Evolutionary conservation across 768 basidiomycete genomes (phyloP), one percentile per base, ranked within the genome.

Genomic region (Mycena pura): DNA sequence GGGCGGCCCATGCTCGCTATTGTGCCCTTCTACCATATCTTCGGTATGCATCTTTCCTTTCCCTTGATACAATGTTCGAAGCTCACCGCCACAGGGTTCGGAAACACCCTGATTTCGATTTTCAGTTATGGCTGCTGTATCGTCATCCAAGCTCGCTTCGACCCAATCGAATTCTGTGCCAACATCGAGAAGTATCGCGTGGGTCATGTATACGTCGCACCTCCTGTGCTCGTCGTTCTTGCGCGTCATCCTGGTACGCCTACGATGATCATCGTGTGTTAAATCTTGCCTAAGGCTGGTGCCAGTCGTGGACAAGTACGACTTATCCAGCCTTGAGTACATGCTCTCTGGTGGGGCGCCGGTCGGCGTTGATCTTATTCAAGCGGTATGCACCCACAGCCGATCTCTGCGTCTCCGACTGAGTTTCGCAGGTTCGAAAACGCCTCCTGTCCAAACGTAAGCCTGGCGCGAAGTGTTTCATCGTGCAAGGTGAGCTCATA

Each of bases 261-360:
- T 25, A 11, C 39, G 36, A 24, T 50, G 34, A 27, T 38, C 27
- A 17, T 43, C 19, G 22, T 5, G 15, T 45, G 0, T n/a, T n/a
- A n/a, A n/a, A 55, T 31, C 17, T 34, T 10, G 24, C 1, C 46
- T 6, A 19, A 27, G 46, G 48, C 14, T 1, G 6, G 21, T 5
- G 15, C 17, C 56, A 89, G 90, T 82, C 11, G 81, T 91, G 7
- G 82, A 84, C 57, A 75, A 88, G 67, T 89, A 89, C 70, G 82
- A 94, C 68, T 66, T 95, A 40, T 82, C 82, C 0, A 82, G 84
- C 1, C 71, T 95, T 10, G 69, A 77, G 21, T 69, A 81, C 3
- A 64, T 95, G 36, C 78, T 86, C 57, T 91, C 86, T 6, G 94
- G 91, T 4, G 95, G 93, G 0, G 95, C 95, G 0, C 94, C 95